phyloP scores from a whole-genome alignment of 768 basidiomycete genomes.

The Inosperma sp. region DNA sequence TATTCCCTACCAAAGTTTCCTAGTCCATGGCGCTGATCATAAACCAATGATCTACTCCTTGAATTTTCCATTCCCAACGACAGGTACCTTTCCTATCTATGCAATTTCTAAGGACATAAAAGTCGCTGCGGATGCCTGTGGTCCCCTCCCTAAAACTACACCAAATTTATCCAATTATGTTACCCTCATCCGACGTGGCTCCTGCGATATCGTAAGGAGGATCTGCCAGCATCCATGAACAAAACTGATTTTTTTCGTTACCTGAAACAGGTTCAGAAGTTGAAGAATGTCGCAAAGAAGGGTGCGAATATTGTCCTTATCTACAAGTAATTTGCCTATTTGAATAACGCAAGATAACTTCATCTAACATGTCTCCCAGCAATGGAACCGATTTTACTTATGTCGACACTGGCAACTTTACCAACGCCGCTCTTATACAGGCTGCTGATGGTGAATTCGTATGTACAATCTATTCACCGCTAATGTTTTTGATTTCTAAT shows the following conservation, averaged over 20 bases:
- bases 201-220: constrained; percentile 46
- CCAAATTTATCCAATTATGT: constrained; percentile 51
- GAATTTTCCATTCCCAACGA: constrained; percentile 40
- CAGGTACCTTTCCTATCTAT: constrained; percentile 47
- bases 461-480: constrained; percentile 17
- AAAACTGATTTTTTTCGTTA: not conserved
- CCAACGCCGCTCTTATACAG: constrained; percentile 43
- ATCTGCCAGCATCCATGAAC: not conserved
- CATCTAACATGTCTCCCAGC: constrained; percentile 25
- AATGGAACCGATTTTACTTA: constrained; percentile 45
- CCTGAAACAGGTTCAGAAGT: constrained; percentile 38
- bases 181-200: constrained; percentile 53
- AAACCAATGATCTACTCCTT: constrained; percentile 48
- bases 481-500: not conserved
- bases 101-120: constrained; percentile 51
- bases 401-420: constrained; percentile 40
- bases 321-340: constrained; percentile 42
- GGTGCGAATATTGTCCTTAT: constrained; percentile 45
- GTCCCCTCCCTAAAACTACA: constrained; percentile 45
- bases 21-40: constrained; percentile 41
- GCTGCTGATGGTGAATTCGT: constrained; percentile 51
- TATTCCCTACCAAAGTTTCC: constrained; percentile 50
- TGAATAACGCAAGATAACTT: not conserved
- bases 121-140: constrained; percentile 53
- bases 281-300: constrained; percentile 48